Base-by-base conservation (phyloP, 2,329 filamentous ascomycete genomes). In the Phaeoacremonium minimum region DNA sequence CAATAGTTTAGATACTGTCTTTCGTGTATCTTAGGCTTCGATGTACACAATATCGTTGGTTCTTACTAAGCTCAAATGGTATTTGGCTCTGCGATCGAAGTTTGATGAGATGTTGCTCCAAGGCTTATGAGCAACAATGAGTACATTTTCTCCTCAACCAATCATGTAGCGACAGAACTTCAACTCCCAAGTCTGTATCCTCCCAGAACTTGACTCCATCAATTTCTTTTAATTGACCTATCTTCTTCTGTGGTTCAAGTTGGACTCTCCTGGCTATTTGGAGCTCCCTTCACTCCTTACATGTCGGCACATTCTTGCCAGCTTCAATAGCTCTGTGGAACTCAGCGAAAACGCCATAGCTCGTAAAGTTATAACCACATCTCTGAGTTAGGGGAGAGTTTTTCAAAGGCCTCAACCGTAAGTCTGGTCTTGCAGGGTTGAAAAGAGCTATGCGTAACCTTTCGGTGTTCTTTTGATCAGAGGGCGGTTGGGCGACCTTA, bases 231-330 rank as follows among this genome's bases (percentile, higher is more conserved):
- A 67, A 52, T 14, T 56, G 64, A 31, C 64, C 64, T 22, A 67
- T 41, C 7, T 61, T 54, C 52, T 1, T 54, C 57, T 43, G 67
- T 64, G 0, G 65, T 68, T 2, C 63, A 61, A 41, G 66, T 61
- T 1, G 63, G 66, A 12, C 48, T 52, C 5, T 64, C 9, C 9
- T 69, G 1, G 63, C 50, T 30, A 71, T 69, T 46, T 71, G 66
- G 18, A 69, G 68, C 48, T 72, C 67, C n/a, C 67, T 59, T 67
- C 65, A 72, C 43, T 71, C 55, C 2, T 52, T 47, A 41, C 68
- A 69, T 9, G 64, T 69, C 0, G 67, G 67, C 14, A 69, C 64
- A 6, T 63, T 55, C 15, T 60, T 45, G 6, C 63, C 66, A 28
- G 60, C 41, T 2, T 53, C 51, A 0, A 61, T 69, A 14, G 62